phyloP scores from a whole-genome alignment of 1,284 basidiomycete genomes.

The Sporisorium reilianum region DNA sequence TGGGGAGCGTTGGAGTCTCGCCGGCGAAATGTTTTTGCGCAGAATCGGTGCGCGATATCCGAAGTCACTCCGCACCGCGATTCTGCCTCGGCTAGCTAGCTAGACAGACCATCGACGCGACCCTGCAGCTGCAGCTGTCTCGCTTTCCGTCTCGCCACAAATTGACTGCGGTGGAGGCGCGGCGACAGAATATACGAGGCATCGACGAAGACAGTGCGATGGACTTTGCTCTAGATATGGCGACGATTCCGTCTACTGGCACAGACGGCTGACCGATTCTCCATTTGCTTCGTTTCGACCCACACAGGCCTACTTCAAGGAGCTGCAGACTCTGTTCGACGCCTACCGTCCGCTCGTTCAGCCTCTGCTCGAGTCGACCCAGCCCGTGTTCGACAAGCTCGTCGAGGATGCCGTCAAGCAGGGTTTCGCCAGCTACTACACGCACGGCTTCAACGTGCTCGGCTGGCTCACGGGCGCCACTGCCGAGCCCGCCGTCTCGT shows the following conservation, averaged over 20 bases:
- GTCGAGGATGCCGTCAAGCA: constrained; percentile 70
- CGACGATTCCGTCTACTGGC: neutral
- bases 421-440: constrained; percentile 78
- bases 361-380: constrained; percentile 77
- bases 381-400: constrained; percentile 67
- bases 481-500: constrained; percentile 82
- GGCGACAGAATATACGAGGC: neutral
- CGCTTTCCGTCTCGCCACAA: neutral
- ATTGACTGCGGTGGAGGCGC: neutral
- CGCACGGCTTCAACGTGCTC: constrained; percentile 82
- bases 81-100: constrained; percentile 12
- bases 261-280: constrained; percentile 12
- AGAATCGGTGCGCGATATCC: constrained; percentile 19
- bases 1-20: constrained; percentile 1
- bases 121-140: constrained; percentile 17
- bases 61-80: neutral
- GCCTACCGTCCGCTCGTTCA: constrained; percentile 87
- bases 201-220: neutral
- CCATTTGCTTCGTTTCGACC: neutral
- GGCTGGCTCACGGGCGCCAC: constrained; percentile 83
- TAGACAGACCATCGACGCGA: constrained; percentile 19
- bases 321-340: constrained; percentile 90
- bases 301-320: constrained; percentile 87
- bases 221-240: neutral
- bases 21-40: constrained; percentile 13